Percentiles rank a stretch among this genome's conserved stretches.
Evolutionary conservation across 257 asterid genomes (phyloP).

Genomic region (Salvia hispanica): DNA sequence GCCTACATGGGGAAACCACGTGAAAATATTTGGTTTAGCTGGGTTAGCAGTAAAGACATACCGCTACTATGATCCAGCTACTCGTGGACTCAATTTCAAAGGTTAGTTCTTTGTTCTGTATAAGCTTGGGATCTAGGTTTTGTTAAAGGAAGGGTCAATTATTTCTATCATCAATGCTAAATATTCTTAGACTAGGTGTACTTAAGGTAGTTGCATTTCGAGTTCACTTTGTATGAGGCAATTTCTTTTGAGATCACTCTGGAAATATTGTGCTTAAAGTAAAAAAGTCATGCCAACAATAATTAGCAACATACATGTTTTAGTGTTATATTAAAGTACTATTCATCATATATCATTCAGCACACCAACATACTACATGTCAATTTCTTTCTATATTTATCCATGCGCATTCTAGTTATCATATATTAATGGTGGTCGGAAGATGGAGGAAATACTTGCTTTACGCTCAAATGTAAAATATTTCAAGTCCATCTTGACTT

Average conservation of each 20-base stretch:
- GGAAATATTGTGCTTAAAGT: background rate
- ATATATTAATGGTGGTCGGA: background rate
- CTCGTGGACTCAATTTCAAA: slow-evolving; percentile 91
- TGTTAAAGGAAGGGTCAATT: background rate
- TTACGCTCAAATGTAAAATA: background rate
- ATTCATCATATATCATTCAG: too few species aligned
- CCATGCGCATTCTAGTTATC: background rate
- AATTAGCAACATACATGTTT: background rate
- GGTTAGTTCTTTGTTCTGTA: slow-evolving; percentile 46
- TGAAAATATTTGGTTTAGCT: slow-evolving; percentile 79
- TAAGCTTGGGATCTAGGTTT: slow-evolving; percentile 12
- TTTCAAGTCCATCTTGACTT: background rate
- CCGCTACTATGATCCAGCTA: slow-evolving; percentile 89
- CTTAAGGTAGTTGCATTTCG: slow-evolving; percentile 1
- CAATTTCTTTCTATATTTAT: background rate
- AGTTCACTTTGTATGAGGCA: background rate
- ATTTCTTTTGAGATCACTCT: background rate
- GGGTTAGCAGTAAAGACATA: slow-evolving; percentile 85
- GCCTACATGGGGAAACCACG: slow-evolving; percentile 99
- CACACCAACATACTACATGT: too few species aligned
- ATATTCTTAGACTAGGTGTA: background rate
- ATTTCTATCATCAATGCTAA: background rate
- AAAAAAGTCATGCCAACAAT: slow-evolving; percentile 1
- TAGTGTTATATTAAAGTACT: background rate
- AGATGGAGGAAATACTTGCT: slow-evolving; percentile 5